Evolutionary conservation across 495 filamentous ascomycete species (phyloP).

Genomic region (Penicillium fimorum): DNA sequence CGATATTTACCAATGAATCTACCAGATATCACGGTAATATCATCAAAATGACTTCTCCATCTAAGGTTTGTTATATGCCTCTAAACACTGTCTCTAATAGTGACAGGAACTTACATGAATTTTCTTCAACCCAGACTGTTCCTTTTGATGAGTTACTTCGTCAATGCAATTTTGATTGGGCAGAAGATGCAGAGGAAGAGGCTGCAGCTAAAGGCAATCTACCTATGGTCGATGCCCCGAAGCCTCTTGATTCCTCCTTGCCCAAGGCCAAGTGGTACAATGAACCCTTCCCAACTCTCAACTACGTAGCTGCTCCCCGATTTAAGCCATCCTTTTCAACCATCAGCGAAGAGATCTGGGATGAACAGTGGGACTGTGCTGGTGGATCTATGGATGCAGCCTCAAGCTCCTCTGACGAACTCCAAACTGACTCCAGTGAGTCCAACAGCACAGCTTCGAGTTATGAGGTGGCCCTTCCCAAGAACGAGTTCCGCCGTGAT

Average conservation of each 20-base stretch:
- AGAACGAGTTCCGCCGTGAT: too few species aligned
- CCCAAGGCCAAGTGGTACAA: neutral
- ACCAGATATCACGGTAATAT: neutral
- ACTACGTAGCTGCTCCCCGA: too few species aligned
- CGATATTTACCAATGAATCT: neutral
- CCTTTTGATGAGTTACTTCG: constrained; percentile 1
- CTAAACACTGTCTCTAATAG: neutral
- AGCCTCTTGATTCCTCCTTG: neutral
- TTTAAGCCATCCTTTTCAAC: neutral
- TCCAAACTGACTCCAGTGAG: too few species aligned
- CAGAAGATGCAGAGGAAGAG: constrained; percentile 15
- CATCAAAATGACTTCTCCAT: neutral
- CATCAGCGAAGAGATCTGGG: neutral
- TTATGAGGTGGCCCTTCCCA: too few species aligned
- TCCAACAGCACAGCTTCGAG: too few species aligned
- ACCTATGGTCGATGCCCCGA: neutral
- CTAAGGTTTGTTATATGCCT: neutral
- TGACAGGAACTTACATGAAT: neutral
- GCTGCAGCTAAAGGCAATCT: neutral
- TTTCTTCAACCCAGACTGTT: neutral
- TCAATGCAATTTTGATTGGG: constrained; percentile 16
- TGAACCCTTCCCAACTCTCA: neutral
- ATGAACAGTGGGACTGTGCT: neutral
- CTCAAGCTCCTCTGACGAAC: too few species aligned
- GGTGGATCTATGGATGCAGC: too few species aligned